These are phyloP conservation scores for Cercospora sesami DNA, from an alignment of 2,329 filamentous ascomycete species.

Conservation along the genomic window DNA sequence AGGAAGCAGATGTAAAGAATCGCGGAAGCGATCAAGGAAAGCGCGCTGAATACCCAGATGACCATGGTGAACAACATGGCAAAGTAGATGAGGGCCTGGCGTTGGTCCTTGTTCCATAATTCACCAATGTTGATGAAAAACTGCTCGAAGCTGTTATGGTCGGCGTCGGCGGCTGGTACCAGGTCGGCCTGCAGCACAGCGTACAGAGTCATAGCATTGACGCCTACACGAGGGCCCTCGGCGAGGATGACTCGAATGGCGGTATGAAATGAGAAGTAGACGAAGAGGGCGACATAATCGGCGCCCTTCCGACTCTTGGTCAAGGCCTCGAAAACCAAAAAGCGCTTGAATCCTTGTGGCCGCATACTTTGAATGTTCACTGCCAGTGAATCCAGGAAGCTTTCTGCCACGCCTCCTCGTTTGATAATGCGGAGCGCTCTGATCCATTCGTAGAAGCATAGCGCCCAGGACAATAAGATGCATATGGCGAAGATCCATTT, in stretches of 20 bases:
- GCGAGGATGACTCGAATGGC: constrained; percentile 89
- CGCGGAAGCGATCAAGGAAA: constrained; percentile 70
- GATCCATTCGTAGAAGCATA: constrained; percentile 77
- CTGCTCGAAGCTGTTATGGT: constrained; percentile 65
- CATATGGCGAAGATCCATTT: constrained; percentile 95
- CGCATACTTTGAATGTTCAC: constrained; percentile 81
- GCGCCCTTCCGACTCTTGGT: constrained; percentile 89
- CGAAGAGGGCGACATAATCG: constrained; percentile 87
- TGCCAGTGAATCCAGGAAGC: constrained; percentile 85
- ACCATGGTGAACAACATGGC: constrained; percentile 91
- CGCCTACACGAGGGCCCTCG: constrained; percentile 84
- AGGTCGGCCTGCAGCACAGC: constrained; percentile 77
- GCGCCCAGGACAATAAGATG: constrained; percentile 85
- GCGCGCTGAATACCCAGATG: constrained; percentile 79
- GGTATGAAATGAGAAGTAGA: constrained; percentile 80
- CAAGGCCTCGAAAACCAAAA: constrained; percentile 86
- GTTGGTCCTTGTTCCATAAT: constrained; percentile 70
- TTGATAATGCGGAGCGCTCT: constrained; percentile 78
- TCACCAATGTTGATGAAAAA: constrained; percentile 81
- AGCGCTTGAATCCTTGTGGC: constrained; percentile 80
- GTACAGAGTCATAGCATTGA: constrained; percentile 87
- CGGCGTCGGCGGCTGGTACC: constrained; percentile 54
- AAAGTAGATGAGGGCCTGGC: constrained; percentile 78
- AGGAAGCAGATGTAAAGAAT: constrained; percentile 85
- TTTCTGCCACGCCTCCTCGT: constrained; percentile 83